phyloP scores from a whole-genome alignment of 192 early-diverging fungal genomes.

The Backusella mclennaniae region DNA sequence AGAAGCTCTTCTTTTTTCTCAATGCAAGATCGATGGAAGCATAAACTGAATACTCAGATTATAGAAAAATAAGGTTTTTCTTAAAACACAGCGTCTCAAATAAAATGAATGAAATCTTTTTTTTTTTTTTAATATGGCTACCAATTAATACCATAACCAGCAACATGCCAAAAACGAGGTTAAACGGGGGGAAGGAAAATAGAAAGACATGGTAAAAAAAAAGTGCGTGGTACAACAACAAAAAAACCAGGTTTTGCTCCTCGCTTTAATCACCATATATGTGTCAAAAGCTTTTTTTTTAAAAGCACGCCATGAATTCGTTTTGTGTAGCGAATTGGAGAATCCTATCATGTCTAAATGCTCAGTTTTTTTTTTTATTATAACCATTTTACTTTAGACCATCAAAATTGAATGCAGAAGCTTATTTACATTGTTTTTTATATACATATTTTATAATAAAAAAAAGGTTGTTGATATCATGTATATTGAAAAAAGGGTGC shows the following conservation, averaged over 20 bases:
- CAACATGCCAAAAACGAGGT: neutral
- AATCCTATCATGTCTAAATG: neutral
- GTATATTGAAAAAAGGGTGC: neutral
- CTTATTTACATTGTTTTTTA: neutral
- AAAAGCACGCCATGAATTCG: neutral
- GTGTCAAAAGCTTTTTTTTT: neutral
- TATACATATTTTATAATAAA: neutral
- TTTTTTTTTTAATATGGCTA: neutral
- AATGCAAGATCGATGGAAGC: too few species aligned
- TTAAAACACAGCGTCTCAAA: too few species aligned
- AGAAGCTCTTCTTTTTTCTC: too few species aligned
- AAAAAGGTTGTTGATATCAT: neutral
- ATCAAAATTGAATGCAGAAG: neutral
- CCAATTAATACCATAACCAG: neutral
- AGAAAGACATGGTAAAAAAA: neutral
- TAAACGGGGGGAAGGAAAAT: neutral
- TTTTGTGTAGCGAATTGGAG: neutral
- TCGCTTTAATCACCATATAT: neutral
- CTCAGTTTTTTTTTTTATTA: neutral
- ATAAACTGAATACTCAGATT: too few species aligned
- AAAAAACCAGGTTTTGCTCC: neutral
- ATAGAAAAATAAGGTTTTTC: too few species aligned
- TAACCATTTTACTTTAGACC: too few species aligned
- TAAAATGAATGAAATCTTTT: neutral
- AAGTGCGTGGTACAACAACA: neutral